Conservation (phyloP, 805 yeast species). For the Komagataella ulmi region DNA sequence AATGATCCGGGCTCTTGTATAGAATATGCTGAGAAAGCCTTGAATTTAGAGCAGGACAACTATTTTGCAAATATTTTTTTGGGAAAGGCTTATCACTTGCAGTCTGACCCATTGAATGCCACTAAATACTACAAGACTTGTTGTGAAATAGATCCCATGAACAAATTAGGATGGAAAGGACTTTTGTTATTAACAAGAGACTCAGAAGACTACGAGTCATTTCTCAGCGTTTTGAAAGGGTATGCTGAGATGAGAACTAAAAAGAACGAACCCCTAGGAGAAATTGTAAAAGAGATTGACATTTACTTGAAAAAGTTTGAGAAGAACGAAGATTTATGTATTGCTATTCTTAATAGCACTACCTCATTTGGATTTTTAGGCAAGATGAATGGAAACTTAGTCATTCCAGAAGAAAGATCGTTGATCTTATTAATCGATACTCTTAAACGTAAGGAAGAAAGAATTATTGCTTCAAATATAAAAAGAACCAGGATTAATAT, state of each 20-base stretch:
- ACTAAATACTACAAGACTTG: conserved; percentile 32
- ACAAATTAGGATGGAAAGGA: conserved; percentile 75
- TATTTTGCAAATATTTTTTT: conserved; percentile 58
- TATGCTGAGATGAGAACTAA: conserved; percentile 27
- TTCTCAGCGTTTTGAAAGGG: conserved; percentile 32
- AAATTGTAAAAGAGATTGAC: conserved; percentile 31
- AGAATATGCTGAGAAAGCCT: conserved; percentile 37
- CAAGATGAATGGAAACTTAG: neutral
- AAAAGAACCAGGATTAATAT: neutral
- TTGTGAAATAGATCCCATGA: conserved; percentile 31
- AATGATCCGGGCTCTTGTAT: conserved; percentile 53
- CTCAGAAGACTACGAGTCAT: conserved; percentile 23
- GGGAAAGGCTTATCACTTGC: conserved; percentile 53
- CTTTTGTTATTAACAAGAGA: conserved; percentile 31
- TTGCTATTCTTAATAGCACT: neutral
- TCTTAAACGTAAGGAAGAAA: neutral
- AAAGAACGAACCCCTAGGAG: conserved; percentile 32
- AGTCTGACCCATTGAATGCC: conserved; percentile 26
- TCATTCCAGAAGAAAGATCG: neutral
- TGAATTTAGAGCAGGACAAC: conserved; percentile 40
- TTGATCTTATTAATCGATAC: neutral
- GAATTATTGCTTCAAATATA: neutral
- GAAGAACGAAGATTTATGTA: conserved; percentile 3
- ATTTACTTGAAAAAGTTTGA: conserved; percentile 26
- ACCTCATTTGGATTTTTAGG: neutral